A percentile compares a stretch with the other conserved stretches of the same genome.
Conservation (phyloP, 2,329 filamentous ascomycete genomes). For the Stromatinia cepivora region DNA sequence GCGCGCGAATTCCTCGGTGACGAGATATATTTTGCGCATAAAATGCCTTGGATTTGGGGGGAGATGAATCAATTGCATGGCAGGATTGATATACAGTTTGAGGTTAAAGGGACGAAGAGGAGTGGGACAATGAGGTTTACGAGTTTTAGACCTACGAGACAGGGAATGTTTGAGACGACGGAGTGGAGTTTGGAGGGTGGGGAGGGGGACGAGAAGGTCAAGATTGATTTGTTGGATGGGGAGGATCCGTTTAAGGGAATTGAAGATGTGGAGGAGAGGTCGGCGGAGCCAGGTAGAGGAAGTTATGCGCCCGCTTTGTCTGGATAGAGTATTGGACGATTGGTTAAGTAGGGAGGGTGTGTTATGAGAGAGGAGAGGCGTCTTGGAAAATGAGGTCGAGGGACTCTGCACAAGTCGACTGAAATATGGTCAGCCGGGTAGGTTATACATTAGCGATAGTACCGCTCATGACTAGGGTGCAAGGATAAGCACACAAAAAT, state of each 20-base stretch:
- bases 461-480: neutral
- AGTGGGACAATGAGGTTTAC: constrained; percentile 77
- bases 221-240: constrained; percentile 72
- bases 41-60: constrained; percentile 81
- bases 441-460: neutral
- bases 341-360: neutral
- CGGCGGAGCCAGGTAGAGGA: constrained; percentile 43
- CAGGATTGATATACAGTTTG: constrained; percentile 81
- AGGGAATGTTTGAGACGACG: constrained; percentile 74
- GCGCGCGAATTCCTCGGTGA: constrained; percentile 82
- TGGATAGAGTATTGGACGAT: constrained; percentile 24
- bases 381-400: neutral
- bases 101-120: constrained; percentile 75
- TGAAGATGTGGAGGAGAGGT: constrained; percentile 46
- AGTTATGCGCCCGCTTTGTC: constrained; percentile 40
- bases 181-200: constrained; percentile 76
- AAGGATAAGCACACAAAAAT: constrained; percentile 14
- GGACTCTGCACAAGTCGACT: neutral
- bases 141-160: constrained; percentile 67
- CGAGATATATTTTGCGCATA: constrained; percentile 76
- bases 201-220: constrained; percentile 58
- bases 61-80: constrained; percentile 94
- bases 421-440: neutral
- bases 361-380: constrained; percentile 12
- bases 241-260: constrained; percentile 66